Percentiles rank a stretch among this genome's conserved stretches.
Conservation (phyloP, 2,329 filamentous ascomycete species). For the Fusarium secorum region DNA sequence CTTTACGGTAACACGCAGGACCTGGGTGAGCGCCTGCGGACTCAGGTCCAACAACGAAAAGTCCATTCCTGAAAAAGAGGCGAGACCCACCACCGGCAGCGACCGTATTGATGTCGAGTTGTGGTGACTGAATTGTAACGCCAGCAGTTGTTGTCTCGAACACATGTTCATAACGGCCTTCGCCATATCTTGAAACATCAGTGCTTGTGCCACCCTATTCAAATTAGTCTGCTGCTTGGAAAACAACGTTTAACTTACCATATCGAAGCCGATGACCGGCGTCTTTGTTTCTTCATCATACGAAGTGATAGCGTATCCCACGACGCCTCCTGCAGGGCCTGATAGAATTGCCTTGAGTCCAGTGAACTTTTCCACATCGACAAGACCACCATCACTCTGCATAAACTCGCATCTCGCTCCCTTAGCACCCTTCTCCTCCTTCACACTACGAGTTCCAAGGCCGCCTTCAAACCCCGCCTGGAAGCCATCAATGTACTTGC, state of each 20-base stretch:
- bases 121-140: slow-evolving; percentile 91
- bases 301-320: slow-evolving; percentile 90
- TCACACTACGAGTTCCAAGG: slow-evolving; percentile 77
- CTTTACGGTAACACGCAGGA: slow-evolving; percentile 90
- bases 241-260: slow-evolving; percentile 55
- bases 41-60: slow-evolving; percentile 91
- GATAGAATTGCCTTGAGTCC: slow-evolving; percentile 86
- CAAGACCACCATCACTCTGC: slow-evolving; percentile 82
- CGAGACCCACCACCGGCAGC: slow-evolving; percentile 87
- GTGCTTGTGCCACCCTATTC: slow-evolving; percentile 80
- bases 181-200: slow-evolving; percentile 86
- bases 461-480: slow-evolving; percentile 82
- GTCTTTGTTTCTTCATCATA: slow-evolving; percentile 84
- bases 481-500: slow-evolving; percentile 71
- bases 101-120: slow-evolving; percentile 94
- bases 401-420: slow-evolving; percentile 92
- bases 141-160: slow-evolving; percentile 94
- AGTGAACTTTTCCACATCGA: slow-evolving; percentile 82
- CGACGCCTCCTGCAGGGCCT: slow-evolving; percentile 90
- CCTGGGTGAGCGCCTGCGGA: slow-evolving; percentile 89
- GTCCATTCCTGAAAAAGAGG: slow-evolving; percentile 86
- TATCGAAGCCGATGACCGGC: slow-evolving; percentile 93
- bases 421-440: slow-evolving; percentile 67
- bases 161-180: slow-evolving; percentile 88
- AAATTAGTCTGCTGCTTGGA: slow-evolving; percentile 9